phyloP scores from a whole-genome alignment of 192 early-diverging fungal species.

The Dissophora ornata region DNA sequence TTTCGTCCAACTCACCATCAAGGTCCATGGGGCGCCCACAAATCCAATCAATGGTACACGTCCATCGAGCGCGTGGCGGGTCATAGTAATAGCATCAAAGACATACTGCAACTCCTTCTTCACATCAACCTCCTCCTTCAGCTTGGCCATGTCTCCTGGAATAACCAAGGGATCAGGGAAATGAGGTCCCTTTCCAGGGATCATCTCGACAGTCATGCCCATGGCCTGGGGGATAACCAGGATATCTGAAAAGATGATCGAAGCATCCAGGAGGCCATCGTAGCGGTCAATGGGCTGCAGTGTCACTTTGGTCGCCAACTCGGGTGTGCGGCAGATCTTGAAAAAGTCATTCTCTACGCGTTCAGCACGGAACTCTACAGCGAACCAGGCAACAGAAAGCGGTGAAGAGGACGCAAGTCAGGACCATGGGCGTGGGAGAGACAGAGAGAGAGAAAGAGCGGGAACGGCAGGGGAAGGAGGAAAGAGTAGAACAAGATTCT shows the following conservation, averaged over 20 bases:
- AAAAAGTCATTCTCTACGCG: conserved; percentile 93
- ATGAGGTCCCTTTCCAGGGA: conserved; percentile 88
- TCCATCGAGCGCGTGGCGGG: conserved; percentile 84
- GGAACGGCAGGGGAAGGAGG: neutral
- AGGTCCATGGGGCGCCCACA: conserved; percentile 97
- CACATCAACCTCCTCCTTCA: conserved; percentile 75
- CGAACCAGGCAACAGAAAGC: neutral
- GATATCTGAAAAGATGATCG: conserved; percentile 99
- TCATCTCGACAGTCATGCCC: conserved; percentile 95
- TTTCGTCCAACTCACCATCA: conserved; percentile 68
- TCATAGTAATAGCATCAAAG: conserved; percentile 94
- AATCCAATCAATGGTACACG: conserved; percentile 95
- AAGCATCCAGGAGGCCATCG: conserved; percentile 88
- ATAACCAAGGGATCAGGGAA: conserved; percentile 85
- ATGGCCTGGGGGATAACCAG: conserved; percentile 97
- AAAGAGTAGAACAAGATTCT: conserved; percentile 11
- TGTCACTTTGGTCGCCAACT: conserved; percentile 93
- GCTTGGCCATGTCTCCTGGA: conserved; percentile 77
- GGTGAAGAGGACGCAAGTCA: no score
- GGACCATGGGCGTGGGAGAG: no score
- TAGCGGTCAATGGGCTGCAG: conserved; percentile 97
- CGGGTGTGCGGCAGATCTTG: conserved; percentile 92
- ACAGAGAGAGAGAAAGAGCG: no score
- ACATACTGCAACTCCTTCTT: conserved; percentile 86
- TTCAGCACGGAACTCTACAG: conserved; percentile 86